Conservation (phyloP, 805 yeast species). For the Priceomyces haplophilus region DNA sequence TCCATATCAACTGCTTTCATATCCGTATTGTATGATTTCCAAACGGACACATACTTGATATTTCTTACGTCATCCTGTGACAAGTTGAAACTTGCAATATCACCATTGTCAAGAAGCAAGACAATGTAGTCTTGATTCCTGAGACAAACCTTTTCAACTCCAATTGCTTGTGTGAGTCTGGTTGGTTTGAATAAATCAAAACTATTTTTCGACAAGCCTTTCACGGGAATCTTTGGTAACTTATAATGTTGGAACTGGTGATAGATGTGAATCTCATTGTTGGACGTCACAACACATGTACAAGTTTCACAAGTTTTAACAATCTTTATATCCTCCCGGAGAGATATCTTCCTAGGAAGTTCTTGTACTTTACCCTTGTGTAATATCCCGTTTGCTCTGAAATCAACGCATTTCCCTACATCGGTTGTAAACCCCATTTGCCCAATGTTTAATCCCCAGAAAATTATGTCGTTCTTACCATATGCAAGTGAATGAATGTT, state of each 20-base stretch:
- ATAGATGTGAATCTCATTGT: slow-evolving; percentile 62
- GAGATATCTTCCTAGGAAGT: slow-evolving; percentile 38
- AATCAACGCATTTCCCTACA: slow-evolving; percentile 16
- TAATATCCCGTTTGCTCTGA: slow-evolving; percentile 24
- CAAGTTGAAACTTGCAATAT: slow-evolving; percentile 42
- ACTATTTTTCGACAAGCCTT: slow-evolving; percentile 35
- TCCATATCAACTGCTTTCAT: slow-evolving; percentile 65
- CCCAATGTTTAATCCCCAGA: slow-evolving; percentile 83
- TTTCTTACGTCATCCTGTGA: slow-evolving; percentile 27
- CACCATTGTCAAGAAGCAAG: slow-evolving; percentile 59
- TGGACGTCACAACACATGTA: slow-evolving; percentile 60
- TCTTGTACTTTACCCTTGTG: slow-evolving; percentile 38
- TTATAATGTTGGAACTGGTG: slow-evolving; percentile 56
- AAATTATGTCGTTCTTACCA: slow-evolving; percentile 44
- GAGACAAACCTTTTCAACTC: slow-evolving; percentile 29
- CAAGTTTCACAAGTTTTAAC: slow-evolving; percentile 65
- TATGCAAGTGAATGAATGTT: slow-evolving; percentile 66
- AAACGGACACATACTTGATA: slow-evolving; percentile 48
- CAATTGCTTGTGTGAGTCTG: slow-evolving; percentile 40
- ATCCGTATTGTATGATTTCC: slow-evolving; percentile 61
- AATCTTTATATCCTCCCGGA: slow-evolving; percentile 50
- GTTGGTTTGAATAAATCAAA: slow-evolving; percentile 57
- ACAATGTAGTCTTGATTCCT: slow-evolving; percentile 43
- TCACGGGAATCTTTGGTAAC: slow-evolving; percentile 37
- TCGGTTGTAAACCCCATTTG: slow-evolving; percentile 61